Conservation (phyloP, 805 yeast species). For the Yarrowia sp. region DNA sequence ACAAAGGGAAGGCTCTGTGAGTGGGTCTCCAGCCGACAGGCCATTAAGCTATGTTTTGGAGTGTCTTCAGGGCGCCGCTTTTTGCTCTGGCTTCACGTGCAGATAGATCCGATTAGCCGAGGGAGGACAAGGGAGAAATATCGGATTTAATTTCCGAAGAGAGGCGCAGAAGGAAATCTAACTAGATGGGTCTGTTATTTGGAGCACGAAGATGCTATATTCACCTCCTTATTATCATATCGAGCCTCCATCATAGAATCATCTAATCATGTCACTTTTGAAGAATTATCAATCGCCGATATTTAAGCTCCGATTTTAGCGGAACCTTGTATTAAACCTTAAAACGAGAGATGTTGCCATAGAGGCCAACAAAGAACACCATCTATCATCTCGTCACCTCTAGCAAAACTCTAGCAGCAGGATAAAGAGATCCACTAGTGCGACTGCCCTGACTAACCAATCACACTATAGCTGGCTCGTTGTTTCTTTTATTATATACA, state of each 20-base stretch:
- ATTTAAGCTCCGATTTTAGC: background rate
- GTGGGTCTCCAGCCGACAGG: background rate
- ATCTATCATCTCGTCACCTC: background rate
- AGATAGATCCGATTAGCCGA: conserved; percentile 4
- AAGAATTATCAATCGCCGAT: conserved; percentile 9
- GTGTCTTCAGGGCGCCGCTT: background rate
- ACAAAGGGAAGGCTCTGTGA: background rate
- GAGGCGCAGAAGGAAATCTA: background rate
- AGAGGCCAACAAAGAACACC: background rate
- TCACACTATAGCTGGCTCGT: background rate
- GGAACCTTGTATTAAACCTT: background rate
- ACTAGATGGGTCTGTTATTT: too few relatives aligned
- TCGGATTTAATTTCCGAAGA: background rate
- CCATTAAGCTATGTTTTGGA: background rate
- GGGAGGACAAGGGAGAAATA: background rate
- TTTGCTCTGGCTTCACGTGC: background rate
- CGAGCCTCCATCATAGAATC: background rate
- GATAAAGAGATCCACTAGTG: background rate
- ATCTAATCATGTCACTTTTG: too few relatives aligned
- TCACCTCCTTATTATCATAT: background rate
- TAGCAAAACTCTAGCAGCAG: background rate
- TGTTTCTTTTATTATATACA: background rate
- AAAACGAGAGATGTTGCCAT: background rate
- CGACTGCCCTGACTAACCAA: conserved; percentile 21
- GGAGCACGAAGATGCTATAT: too few relatives aligned